phyloP scores from a whole-genome alignment of 225 moss, liverwort and hornwort species.

The Bryum argenteum region DNA sequence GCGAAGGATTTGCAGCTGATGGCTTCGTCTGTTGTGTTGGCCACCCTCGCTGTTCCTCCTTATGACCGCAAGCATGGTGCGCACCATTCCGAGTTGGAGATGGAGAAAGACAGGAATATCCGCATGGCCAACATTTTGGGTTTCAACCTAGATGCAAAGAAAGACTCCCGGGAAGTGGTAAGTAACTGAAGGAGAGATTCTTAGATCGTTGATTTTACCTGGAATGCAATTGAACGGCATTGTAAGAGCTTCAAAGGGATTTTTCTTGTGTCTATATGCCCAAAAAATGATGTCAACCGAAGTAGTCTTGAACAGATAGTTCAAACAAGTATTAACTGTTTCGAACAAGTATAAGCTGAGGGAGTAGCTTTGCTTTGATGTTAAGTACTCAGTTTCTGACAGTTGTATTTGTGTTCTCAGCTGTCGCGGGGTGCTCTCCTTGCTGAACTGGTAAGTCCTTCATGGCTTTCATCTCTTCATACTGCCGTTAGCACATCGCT shows the following conservation, averaged over 20 bases:
- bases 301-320: background rate
- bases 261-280: no score
- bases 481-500: background rate
- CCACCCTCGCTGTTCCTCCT: slow-evolving; percentile 83
- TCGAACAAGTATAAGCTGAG: background rate
- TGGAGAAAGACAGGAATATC: slow-evolving; percentile 89
- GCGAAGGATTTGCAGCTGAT: slow-evolving; percentile 87
- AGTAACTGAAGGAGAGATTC: slow-evolving; percentile 18
- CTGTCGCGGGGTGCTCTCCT: slow-evolving; percentile 84
- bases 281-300: background rate
- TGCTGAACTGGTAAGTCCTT: slow-evolving; percentile 69
- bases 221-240: background rate
- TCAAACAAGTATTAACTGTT: slow-evolving; percentile 19
- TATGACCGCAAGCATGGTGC: slow-evolving; percentile 94
- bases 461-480: background rate
- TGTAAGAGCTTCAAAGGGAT: no score
- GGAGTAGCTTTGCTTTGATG: background rate
- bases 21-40: slow-evolving; percentile 89
- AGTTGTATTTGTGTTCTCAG: slow-evolving; percentile 41
- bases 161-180: slow-evolving; percentile 87
- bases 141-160: slow-evolving; percentile 81
- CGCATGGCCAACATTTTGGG: slow-evolving; percentile 90
- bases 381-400: background rate
- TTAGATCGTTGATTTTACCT: background rate
- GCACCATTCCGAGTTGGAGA: slow-evolving; percentile 84